A percentile compares a stretch with the other conserved stretches of the same genome.
phyloP scores from a whole-genome alignment of 2,329 filamentous ascomycete species.

The Epichloe festucae region DNA sequence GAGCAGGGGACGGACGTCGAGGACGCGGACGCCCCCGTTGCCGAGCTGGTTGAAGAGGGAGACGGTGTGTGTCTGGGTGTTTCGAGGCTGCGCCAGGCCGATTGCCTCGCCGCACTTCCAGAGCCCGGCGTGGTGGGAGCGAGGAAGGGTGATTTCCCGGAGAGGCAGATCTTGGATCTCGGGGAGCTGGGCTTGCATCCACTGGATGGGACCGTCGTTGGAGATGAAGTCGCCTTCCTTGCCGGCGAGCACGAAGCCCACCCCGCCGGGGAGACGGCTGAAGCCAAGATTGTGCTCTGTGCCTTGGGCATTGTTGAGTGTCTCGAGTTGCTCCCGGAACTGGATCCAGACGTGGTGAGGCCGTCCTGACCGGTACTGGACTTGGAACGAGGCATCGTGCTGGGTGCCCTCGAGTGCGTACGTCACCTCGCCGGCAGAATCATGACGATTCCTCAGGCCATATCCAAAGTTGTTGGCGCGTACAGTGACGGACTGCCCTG shows the following conservation, averaged over 20 bases:
- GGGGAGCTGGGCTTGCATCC: conserved; percentile 18
- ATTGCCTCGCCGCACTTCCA: conserved; percentile 5
- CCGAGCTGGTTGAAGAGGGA: conserved; percentile 14
- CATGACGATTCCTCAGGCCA: not conserved
- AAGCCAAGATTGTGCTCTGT: conserved; percentile 10
- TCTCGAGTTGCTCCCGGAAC: conserved; percentile 14
- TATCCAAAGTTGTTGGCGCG: not conserved
- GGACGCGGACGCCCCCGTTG: conserved; percentile 16
- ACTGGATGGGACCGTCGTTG: conserved; percentile 12
- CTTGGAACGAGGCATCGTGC: conserved; percentile 15
- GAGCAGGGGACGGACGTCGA: conserved; percentile 16
- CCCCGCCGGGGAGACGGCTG: conserved; percentile 8
- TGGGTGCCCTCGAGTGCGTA: conserved; percentile 17
- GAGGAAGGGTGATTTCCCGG: conserved; percentile 17
- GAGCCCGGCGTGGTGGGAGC: conserved; percentile 20
- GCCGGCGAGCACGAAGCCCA: conserved; percentile 18
- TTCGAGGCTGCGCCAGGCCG: conserved; percentile 6
- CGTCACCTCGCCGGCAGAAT: conserved; percentile 16
- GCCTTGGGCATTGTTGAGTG: conserved; percentile 7
- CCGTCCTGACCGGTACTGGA: conserved; percentile 9
- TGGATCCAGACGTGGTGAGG: conserved; percentile 7
- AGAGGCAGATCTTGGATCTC: conserved; percentile 16
- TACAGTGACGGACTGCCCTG: conserved; percentile 12
- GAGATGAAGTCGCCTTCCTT: conserved; percentile 18
- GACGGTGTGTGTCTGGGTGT: conserved; percentile 14